These are phyloP conservation scores for Annulohypoxylon maeteangense DNA, from an alignment of 495 filamentous ascomycete species.

Conservation along the genomic window DNA sequence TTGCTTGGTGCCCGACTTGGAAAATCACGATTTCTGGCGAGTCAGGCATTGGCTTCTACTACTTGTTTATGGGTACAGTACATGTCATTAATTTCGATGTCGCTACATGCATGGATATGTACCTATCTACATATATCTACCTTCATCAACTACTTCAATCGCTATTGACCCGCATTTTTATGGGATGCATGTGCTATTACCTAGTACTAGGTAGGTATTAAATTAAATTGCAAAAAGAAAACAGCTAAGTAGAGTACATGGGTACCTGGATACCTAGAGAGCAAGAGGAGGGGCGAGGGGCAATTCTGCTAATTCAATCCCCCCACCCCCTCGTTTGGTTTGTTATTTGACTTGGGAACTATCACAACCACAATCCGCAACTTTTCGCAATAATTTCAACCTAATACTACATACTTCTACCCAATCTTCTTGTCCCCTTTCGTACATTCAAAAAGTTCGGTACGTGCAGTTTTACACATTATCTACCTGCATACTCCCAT, in stretches of 20 bases:
- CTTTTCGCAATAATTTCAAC: slow-evolving; percentile 31
- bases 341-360: slow-evolving; percentile 26
- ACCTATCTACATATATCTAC: background rate
- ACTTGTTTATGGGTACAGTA: no score
- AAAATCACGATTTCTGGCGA: slow-evolving; percentile 7
- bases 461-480: slow-evolving; percentile 24
- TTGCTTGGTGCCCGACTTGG: slow-evolving; percentile 32
- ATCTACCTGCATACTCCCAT: slow-evolving; percentile 30
- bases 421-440: slow-evolving; percentile 29
- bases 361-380: slow-evolving; percentile 25
- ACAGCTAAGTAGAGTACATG: background rate
- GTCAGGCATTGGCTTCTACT: background rate
- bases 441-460: slow-evolving; percentile 20
- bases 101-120: background rate
- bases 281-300: slow-evolving; percentile 30
- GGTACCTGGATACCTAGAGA: background rate
- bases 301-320: slow-evolving; percentile 33
- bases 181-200: no score
- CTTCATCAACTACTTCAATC: no score
- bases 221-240: background rate
- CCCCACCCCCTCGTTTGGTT: slow-evolving; percentile 41
- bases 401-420: slow-evolving; percentile 38
- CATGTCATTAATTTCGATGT: no score
- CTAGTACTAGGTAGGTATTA: no score
- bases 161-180: no score